Base-by-base conservation (phyloP, 1,284 basidiomycete species). In the Cutaneotrichosporon sp. region DNA sequence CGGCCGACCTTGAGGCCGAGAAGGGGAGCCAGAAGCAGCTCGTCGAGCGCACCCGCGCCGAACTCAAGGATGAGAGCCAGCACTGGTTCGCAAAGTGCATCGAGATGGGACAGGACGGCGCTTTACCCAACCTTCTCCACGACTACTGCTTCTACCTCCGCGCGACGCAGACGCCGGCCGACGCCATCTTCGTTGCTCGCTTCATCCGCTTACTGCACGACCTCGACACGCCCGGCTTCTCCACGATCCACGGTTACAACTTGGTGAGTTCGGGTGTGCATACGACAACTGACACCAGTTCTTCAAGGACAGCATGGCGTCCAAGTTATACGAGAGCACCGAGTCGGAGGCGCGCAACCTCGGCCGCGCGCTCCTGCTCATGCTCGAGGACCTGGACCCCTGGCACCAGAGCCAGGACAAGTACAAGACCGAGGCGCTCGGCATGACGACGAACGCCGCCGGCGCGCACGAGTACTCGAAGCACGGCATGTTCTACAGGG, bases 301-400 rank as follows among this genome's bases (percentile, higher is more conserved):
- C 29, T 87, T 97, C 57, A 87, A 89, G 34, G 89, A 93, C 64
- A 87, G 91, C 67, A 84, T 94, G 50, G 89, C 91, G 50, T 87
- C 89, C 9, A 85, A 94, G 11, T 83, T 98, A 27, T 97, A 95
- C 76, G 89, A 91, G 1, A 95, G 92, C 70, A 97, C 93, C 56
- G 95, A 97, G 81, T 92, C 91, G 70, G 95, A 99, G 80, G 94
- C 94, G 8, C 87, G 90, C 59, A 99, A 97, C 79, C 95, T 95
- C 72, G 94, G 91, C 25, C 90, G 90, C 42, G 97, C 95, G 80
- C 81, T 99, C 34, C 82, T 86, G 33, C 89, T 89, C 4, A 84
- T 94, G 58, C 81, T 95, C 64, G 82, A 83, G 20, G 93, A 94
- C 72, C 80, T 90, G 13, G 83, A 83, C 72, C 84, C 84, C 54